Evolutionary conservation across 75 land plant genomes (phyloP).

Genomic region (Ceratopteris richardii): DNA sequence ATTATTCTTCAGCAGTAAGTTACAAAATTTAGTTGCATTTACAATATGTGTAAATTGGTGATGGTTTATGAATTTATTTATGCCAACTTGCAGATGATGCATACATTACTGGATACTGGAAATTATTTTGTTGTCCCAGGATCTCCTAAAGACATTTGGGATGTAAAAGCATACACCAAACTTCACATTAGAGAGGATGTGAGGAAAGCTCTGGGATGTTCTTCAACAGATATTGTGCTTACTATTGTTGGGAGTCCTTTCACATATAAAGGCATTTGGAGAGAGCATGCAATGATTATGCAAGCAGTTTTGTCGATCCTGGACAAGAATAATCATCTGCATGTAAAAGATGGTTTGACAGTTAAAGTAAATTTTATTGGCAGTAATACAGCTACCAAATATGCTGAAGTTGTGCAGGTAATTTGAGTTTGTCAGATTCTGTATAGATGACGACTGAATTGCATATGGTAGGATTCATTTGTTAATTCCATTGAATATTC

Average conservation of each 20-base stretch:
- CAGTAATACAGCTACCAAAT: constrained; percentile 54
- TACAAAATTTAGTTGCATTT: too few species aligned
- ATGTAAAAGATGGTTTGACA: background rate
- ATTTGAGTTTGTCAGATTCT: too few species aligned
- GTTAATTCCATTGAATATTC: too few species aligned
- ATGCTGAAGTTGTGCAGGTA: background rate
- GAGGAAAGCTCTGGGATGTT: constrained; percentile 38
- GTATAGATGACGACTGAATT: too few species aligned
- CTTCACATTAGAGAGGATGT: constrained; percentile 39
- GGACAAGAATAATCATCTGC: constrained; percentile 2
- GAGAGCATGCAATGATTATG: constrained; percentile 71
- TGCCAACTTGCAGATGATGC: constrained; percentile 60
- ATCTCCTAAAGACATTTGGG: constrained; percentile 73
- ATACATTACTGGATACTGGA: constrained; percentile 61
- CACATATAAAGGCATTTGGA: constrained; percentile 55
- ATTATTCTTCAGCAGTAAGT: constrained; percentile 65
- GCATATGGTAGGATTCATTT: too few species aligned
- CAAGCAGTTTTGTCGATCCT: constrained; percentile 43
- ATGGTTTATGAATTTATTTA: background rate
- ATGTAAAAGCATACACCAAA: constrained; percentile 38
- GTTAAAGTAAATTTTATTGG: constrained; percentile 52
- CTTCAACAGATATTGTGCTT: constrained; percentile 48
- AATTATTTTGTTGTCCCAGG: constrained; percentile 90
- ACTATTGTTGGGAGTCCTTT: constrained; percentile 69
- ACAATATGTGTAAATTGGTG: background rate